Base-by-base conservation (phyloP, 768 basidiomycete species). In the Termitomyces bulborhizus region DNA sequence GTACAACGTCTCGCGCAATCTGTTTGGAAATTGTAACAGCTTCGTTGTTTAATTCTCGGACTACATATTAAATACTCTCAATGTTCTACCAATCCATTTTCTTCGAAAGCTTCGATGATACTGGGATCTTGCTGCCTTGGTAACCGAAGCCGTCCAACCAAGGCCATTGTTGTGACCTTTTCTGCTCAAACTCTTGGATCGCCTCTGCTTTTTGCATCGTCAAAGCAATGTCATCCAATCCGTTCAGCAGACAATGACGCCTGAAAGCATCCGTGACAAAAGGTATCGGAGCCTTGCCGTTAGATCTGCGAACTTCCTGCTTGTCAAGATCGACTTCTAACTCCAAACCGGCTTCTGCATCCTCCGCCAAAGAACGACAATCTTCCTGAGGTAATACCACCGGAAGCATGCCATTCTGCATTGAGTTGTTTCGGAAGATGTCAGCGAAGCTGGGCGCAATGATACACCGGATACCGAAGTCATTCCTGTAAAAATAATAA, bases 111-210 rank as follows among this genome's bases (percentile, higher is more conserved):
- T 73, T 77, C 18, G 57, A 63, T 7, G 68, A 63, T 21, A 84
- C 72, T 2, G 86, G 84, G 52, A 93, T 90, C 68, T 86, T 88
- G 42, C 77, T 81, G 45, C 85, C 88, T 66, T 85, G 78, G 73
- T 93, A 97, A 27, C 93, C 93, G 58, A 96, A 90, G 36, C 96
- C 97, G 66, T 99, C 92, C 68, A 98, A 72, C 97, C 97, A 99
- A 5, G 97, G 90, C 93, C 94, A 98, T 55, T 74, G 68, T 64
- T 82, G 74, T 27, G 84, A 88, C 60, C 97, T 72, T 63, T 80
- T 80, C 65, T 79, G 65, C 79, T 99, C 97, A 63, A 98, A 99
- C 42, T 69, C 62, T 57, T 78, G 75, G 60, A 99, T 97, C n/a
- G 77, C 68, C 9, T 73, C 73, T 32, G 77, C 84, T 67, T 85